Evolutionary conservation across 257 asterid genomes (phyloP).

Genomic region (Przewalskia tangutica): DNA sequence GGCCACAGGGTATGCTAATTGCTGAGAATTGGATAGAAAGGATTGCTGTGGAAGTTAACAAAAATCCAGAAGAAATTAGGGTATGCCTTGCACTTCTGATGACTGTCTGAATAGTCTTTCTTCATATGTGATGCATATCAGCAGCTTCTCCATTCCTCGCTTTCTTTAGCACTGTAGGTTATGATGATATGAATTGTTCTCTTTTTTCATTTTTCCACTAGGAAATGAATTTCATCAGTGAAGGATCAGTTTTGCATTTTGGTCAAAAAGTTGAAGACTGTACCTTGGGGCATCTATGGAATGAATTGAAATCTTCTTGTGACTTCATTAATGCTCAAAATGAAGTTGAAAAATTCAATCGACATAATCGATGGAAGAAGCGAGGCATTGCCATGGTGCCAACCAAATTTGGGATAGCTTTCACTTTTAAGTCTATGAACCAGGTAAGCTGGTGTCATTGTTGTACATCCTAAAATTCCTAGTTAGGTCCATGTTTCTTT

Average conservation of each 20-base stretch:
- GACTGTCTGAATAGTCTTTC: not conserved
- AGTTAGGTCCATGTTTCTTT: not conserved
- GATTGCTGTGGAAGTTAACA: conserved; percentile 72
- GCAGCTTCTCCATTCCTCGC: not conserved
- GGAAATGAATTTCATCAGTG: conserved; percentile 85
- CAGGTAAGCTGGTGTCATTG: conserved; percentile 42
- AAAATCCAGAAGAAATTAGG: conserved; percentile 81
- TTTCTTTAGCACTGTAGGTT: not conserved
- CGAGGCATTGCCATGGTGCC: conserved; percentile 85
- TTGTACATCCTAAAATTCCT: not conserved
- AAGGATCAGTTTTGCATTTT: conserved; percentile 74
- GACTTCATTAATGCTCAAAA: conserved; percentile 34
- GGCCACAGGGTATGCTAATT: conserved; percentile 96
- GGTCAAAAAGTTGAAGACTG: conserved; percentile 62
- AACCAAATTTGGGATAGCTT: conserved; percentile 90
- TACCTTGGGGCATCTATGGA: conserved; percentile 77
- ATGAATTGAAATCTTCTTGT: conserved; percentile 61
- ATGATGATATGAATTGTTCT: not conserved
- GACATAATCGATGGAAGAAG: conserved; percentile 73
- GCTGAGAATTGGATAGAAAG: conserved; percentile 96
- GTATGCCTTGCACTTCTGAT: conserved; percentile 24
- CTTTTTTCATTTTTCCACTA: conserved; percentile 19
- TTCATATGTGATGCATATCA: not conserved
- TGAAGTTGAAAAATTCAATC: conserved; percentile 63
- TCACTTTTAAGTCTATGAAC: conserved; percentile 82